Base-by-base conservation (phyloP, 1,284 basidiomycete species). In the Xerocomus minutiporus region DNA sequence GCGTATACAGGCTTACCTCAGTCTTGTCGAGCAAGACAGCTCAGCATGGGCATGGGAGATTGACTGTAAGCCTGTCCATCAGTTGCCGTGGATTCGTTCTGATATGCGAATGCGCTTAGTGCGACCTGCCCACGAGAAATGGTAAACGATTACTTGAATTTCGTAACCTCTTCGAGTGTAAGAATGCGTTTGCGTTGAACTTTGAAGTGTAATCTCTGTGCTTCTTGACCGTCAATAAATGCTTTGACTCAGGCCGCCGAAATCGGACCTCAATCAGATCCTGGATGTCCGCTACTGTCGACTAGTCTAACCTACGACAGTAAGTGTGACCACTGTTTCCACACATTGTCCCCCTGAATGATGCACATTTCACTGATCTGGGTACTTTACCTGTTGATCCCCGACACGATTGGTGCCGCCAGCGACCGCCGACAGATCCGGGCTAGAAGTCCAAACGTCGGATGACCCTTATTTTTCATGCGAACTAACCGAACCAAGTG, bases 21-120 rank as follows among this genome's bases (percentile, higher is more conserved):
- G 75, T 61, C 74, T 85, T n/a, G 73, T 74, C 5, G 73, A 79
- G 26, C 84, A 87, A 68, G 77, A 82, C 47, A 72, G 78, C 15
- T 82, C 80, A 31, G 75, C 81, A 4, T 84, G 78, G 80, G 82
- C 82, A n/a, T 84, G 82, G 80, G 84, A 87, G 61, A 72, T 87
- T 44, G 85, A 87, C 59, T 67, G 83, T 82, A 61, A 73, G 80
- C 66, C 28, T 5, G 8, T 11, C 23, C 2, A 13, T 15, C 5
- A 38, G 3, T 43, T 35, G 20, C 7, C 11, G 6, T 25, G 40
- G 48, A 52, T 26, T 26, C n/a, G 8, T 43, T 12, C 43, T 62
- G 1, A 60, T 45, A 15, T n/a, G 11, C 31, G 31, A 13, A 35
- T 13, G 48, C 6, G 43, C 11, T 5, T 35, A 73, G 72, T 75